Base-by-base conservation (phyloP, 2,329 filamentous ascomycete genomes). In the Clarireedia monteithiana region DNA sequence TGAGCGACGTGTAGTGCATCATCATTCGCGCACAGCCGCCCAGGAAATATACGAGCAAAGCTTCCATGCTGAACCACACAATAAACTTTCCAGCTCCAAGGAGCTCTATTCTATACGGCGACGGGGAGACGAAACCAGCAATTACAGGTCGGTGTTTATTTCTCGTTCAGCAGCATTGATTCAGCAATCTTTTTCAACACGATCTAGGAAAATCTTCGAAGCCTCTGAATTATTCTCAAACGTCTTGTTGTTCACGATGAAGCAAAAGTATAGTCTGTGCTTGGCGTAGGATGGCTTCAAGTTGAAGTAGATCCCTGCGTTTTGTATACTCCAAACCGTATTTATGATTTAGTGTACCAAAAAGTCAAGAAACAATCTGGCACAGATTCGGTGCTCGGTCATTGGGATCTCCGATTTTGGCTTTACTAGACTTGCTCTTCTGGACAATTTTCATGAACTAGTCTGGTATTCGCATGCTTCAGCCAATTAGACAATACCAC, bases 321-420 rank as follows among this genome's bases (percentile, higher is more conserved):
- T 4, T 20, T 45, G n/a, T 24, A 45, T 24, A 45, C 20, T 20
- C 23, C 20, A 45, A 45, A 45, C 42, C 42, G 20, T 45, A 45
- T 45, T 45, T 20, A 26, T 45, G 20, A 20, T 20, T 20, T 20
- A 45, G 42, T 20, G 5, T 45, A 5, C n/a, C n/a, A 20, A 45
- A 45, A 23, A 45, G 2, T 20, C 20, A 9, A 30, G 6, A 45
- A 26, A 45, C 42, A 20, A 20, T 24, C 23, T 12, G 20, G 20
- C 24, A 34, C 12, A 27, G 39, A 26, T 12, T 49, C 45, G 52
- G 52, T 42, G 52, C 52, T 54, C 45, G 45, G 52, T 49, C 36
- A 4, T 17, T 42, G n/a, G n/a, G 23, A 38, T 34, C 17, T 30
- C 52, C 52, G 45, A 49, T 40, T 26, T 40, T 40, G 39, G 14